phyloP scores from a whole-genome alignment of 2,329 filamentous ascomycete species.

The Colletotrichum siamense region DNA sequence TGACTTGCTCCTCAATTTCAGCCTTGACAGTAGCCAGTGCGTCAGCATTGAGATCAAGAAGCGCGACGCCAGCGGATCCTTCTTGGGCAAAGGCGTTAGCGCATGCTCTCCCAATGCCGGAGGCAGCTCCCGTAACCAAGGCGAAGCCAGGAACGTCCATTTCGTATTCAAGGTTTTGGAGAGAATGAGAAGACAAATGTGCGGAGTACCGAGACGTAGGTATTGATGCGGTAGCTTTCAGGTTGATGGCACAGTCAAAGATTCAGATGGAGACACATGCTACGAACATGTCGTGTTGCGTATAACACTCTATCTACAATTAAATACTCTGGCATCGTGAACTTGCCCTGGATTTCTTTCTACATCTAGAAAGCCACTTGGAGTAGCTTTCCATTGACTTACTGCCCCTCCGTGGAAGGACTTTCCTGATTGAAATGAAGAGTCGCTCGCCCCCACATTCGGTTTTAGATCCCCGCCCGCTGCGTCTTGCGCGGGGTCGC shows the following conservation, averaged over 20 bases:
- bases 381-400: background rate
- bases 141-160: slow-evolving; percentile 36
- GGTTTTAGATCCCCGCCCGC: background rate
- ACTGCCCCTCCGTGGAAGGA: background rate
- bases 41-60: slow-evolving; percentile 29
- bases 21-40: slow-evolving; percentile 10
- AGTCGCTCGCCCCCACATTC: background rate
- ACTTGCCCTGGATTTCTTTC: background rate
- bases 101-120: slow-evolving; percentile 35
- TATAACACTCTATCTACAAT: background rate
- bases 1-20: slow-evolving; percentile 24
- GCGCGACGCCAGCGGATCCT: slow-evolving; percentile 30
- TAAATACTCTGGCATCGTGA: background rate
- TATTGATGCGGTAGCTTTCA: background rate
- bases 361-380: background rate
- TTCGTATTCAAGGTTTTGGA: background rate
- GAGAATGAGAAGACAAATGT: background rate
- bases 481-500: background rate
- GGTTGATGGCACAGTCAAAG: background rate
- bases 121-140: slow-evolving; percentile 34
- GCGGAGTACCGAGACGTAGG: background rate
- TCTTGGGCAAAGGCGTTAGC: slow-evolving; percentile 31
- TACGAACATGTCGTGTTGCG: background rate
- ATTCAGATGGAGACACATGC: background rate
- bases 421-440: background rate